phyloP scores from a whole-genome alignment of 352 stramenopile genomes.

The Pythium graminicola region DNA sequence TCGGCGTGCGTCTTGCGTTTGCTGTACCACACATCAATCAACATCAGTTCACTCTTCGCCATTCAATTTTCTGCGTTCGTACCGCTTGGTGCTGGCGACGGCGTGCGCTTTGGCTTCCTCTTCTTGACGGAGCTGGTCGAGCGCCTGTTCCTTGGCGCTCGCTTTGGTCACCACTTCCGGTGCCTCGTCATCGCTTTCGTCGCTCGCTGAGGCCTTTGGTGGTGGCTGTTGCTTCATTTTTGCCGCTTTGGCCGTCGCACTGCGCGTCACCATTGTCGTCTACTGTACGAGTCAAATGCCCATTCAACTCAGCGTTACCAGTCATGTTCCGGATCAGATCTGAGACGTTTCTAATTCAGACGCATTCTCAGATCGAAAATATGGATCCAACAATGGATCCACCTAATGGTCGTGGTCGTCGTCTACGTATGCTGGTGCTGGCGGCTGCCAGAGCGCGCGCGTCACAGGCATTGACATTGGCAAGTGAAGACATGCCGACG shows the following conservation, averaged over 20 bases:
- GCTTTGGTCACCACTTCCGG: conserved; percentile 74
- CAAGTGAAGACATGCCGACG: conserved; percentile 6
- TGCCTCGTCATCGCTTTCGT: conserved; percentile 64
- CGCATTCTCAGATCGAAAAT: background rate
- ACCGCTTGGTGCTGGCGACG: conserved; percentile 40
- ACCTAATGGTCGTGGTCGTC: conserved; percentile 12
- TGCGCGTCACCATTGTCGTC: conserved; percentile 24
- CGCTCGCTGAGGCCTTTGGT: conserved; percentile 11
- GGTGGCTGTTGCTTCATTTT: conserved; percentile 9
- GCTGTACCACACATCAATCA: background rate
- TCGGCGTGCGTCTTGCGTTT: conserved; percentile 41
- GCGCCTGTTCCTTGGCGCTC: conserved; percentile 48
- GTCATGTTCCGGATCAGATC: background rate
- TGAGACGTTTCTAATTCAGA: conserved; percentile 11
- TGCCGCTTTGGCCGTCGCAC: conserved; percentile 18
- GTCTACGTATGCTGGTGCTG: conserved; percentile 56
- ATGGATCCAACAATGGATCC: background rate
- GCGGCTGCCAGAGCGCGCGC: conserved; percentile 46
- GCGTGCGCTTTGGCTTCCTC: conserved; percentile 45
- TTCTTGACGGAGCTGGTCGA: conserved; percentile 44
- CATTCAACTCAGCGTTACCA: conserved; percentile 18
- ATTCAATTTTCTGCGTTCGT: background rate
- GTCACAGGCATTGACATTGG: conserved; percentile 39
- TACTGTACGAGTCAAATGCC: conserved; percentile 24
- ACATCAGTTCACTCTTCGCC: background rate